Conservation (phyloP, 2,329 filamentous ascomycete species). For the Aspergillus clavatus region DNA sequence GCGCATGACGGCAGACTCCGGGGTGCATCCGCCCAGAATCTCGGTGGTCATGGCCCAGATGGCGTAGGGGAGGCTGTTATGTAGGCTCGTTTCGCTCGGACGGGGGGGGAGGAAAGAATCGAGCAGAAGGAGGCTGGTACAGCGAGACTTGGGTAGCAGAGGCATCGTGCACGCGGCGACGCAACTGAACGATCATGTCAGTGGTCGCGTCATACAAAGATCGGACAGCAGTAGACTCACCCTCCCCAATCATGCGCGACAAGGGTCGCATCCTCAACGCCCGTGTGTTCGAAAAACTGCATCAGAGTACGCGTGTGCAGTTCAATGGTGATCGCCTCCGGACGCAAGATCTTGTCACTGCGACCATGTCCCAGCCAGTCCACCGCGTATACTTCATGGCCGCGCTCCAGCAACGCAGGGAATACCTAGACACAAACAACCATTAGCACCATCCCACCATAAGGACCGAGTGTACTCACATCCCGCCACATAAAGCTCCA, state of each 20-base stretch:
- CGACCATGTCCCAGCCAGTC: constrained; percentile 15
- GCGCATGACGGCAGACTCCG: not conserved
- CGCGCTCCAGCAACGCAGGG: constrained; percentile 1
- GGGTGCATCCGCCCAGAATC: not conserved
- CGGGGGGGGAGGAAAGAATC: constrained; percentile 14
- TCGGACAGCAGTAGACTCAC: not conserved
- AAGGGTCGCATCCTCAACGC: constrained; percentile 1
- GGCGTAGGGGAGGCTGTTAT: constrained; percentile 1
- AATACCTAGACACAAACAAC: not conserved
- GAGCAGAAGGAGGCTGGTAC: constrained; percentile 8
- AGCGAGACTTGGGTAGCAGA: not conserved
- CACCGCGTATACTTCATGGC: constrained; percentile 11
- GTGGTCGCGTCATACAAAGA: not conserved
- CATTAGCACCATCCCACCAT: not conserved
- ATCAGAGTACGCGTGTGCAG: constrained; percentile 13
- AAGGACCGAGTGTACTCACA: constrained; percentile 1
- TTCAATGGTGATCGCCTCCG: constrained; percentile 8
- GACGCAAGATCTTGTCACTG: constrained; percentile 9
- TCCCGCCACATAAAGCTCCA: constrained; percentile 16
- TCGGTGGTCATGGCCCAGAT: not conserved
- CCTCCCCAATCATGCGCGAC: constrained; percentile 1
- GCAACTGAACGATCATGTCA: not conserved
- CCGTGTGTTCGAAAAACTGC: constrained; percentile 8
- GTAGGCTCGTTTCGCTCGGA: constrained; percentile 4
- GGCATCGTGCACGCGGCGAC: not conserved